Evolutionary conservation across 2,329 filamentous ascomycete genomes (phyloP), one percentile per base, ranked within the genome.

Genomic region (Exophiala sp.): DNA sequence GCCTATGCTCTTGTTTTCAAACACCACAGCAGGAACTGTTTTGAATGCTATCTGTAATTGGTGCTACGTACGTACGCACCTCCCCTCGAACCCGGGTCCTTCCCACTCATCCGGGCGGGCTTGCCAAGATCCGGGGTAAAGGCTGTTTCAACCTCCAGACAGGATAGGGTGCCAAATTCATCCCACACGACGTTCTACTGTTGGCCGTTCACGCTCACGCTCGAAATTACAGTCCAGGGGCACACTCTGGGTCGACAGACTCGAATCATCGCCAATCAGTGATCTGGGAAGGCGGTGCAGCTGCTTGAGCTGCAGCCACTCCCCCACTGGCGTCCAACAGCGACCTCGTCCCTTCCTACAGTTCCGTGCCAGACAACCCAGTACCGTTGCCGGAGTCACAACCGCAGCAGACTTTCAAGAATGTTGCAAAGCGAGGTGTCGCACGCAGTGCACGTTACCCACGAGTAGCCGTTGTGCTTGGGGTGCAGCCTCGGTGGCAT

Each of bases 391-490:
- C 44, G n/a, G 16, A 14, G 14, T 9, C 44, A 19, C 34, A 16
- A 6, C 10, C 24, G 13, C 50, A 40, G 13, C 45, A 34, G 19
- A n/a, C 14, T 21, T 18, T 22, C 24, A 35, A 41, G 3, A 40
- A 38, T 22, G 44, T 14, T 30, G 42, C 38, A 14, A 42, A 46
- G 27, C 16, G n/a, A n/a, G 52, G 54, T 27, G 51, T 57, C 23
- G 48, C 54, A 4, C 46, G 46, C 23, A 57, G 53, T 30, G 66
- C 70, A 45, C 74, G 88, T 37, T 85, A 89, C 63, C 86, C 86
- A 10, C 85, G 86, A 48, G 81, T 91, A 48, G 86, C 86, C 56
- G 85, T 89, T 60, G 78, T 88, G 24, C 76, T 91, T 40, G 86
- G 86, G 44, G 80, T 93, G 13, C 81, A 84, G 46, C 75, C 75